Evolutionary conservation across 2,329 filamentous ascomycete genomes (phyloP), one percentile per base, ranked within the genome.

Genomic region (Didymella glomerata): DNA sequence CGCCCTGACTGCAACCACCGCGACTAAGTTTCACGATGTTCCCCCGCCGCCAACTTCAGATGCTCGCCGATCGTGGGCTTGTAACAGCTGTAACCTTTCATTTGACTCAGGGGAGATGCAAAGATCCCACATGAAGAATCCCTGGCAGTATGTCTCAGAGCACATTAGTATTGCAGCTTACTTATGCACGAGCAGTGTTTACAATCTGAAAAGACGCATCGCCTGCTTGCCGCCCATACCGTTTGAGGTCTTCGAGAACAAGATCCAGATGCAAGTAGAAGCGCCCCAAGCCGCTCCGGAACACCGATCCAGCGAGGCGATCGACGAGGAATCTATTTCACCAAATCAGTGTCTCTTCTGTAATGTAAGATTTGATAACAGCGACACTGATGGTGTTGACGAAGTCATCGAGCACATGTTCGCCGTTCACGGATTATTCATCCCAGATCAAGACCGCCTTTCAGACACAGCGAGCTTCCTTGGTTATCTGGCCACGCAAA

Each of bases 391-490:
- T 9, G 52, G n/a, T 1, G 7, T 27, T 10, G 9, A 13, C 4
- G 10, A 41, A n/a, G 11, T 42, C 10, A 14, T 42, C 5, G 5
- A 36, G 16, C 52, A 54, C 16, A 54, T 54, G 52, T 42, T 16
- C 11, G n/a, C 25, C n/a, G 16, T 20, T 8, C 52, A 54, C 20
- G 52, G 52, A 25, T 11, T 57, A 0, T 57, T 51, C 16, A 47
- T 57, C 4, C 54, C 54, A 1, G 24, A 48, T 2, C 42, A 28
- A 22, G n/a, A 9, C 8, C 40, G 20, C n/a, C 36, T 77, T 9
- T 49, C 50, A 44, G 68, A 73, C 54, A 42, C 73, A 28, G 51
- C 70, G 47, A 68, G 53, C 10, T 67, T 76, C 47, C 28, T 77
- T 8, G 58, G 62, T 2, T 77, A 77, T 54, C 66, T 77, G 5